These are phyloP conservation scores for Pichia sp. DNA, from an alignment of 1,139 yeast genomes.

Conservation along the genomic window DNA sequence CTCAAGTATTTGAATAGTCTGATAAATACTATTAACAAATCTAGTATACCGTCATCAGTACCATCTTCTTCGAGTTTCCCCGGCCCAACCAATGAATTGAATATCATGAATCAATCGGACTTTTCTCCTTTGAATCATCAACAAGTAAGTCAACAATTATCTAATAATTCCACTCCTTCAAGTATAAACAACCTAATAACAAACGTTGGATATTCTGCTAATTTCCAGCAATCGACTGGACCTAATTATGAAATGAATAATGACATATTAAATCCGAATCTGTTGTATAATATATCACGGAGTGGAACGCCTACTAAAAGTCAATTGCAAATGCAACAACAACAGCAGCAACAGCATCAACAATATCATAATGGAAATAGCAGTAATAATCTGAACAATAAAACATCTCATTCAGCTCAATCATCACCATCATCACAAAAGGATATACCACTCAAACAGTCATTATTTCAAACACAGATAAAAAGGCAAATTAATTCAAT, in stretches of 20 bases:
- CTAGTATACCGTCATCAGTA: too few species aligned
- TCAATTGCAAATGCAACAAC: not conserved
- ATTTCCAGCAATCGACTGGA: too few species aligned
- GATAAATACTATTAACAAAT: slow-evolving; percentile 5
- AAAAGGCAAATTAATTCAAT: too few species aligned
- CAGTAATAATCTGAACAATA: too few species aligned
- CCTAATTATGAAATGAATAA: too few species aligned
- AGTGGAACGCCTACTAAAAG: not conserved
- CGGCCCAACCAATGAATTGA: not conserved
- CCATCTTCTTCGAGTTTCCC: not conserved
- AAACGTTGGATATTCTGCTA: too few species aligned
- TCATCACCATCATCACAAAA: too few species aligned
- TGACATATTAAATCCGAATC: not conserved
- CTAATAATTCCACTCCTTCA: slow-evolving; percentile 10
- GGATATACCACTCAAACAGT: not conserved
- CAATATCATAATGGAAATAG: not conserved
- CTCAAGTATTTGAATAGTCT: slow-evolving; percentile 25
- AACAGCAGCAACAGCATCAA: not conserved
- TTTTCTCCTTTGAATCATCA: not conserved
- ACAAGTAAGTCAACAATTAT: not conserved
- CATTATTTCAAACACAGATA: not conserved
- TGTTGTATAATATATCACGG: not conserved
- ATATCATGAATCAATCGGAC: not conserved
- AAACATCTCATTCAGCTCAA: too few species aligned
- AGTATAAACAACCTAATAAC: not conserved